These are phyloP conservation scores for Phaffomyces thermotolerans DNA, from an alignment of 805 yeast species.

Conservation along the genomic window DNA sequence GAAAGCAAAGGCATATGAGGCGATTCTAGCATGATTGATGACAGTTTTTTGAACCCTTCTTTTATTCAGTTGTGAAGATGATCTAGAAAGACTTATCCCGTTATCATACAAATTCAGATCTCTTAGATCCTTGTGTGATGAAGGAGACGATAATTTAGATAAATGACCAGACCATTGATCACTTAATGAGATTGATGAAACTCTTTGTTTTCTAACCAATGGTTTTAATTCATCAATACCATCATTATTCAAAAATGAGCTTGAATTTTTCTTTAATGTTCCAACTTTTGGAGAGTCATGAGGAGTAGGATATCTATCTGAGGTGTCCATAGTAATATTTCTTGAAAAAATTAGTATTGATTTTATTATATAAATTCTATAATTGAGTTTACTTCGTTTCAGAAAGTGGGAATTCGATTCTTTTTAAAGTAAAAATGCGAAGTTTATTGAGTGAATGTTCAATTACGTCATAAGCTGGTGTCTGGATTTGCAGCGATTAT, in stretches of 20 bases:
- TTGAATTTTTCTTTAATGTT: conserved; percentile 31
- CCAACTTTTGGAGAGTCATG: conserved; percentile 1
- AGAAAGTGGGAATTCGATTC: not conserved
- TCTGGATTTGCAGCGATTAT: too few relatives aligned
- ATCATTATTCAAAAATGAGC: conserved; percentile 61
- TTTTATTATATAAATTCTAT: too few relatives aligned
- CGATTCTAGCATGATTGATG: conserved; percentile 65
- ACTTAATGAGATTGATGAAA: conserved; percentile 58
- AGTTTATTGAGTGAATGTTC: not conserved
- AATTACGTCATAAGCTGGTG: not conserved
- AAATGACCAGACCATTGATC: conserved; percentile 55
- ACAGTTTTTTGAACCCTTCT: conserved; percentile 31
- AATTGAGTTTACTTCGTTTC: too few relatives aligned
- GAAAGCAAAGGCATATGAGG: conserved; percentile 83
- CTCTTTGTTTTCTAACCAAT: conserved; percentile 51
- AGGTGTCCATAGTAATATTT: not conserved
- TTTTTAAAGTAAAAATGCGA: too few relatives aligned
- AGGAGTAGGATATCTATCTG: not conserved
- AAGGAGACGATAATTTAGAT: conserved; percentile 22
- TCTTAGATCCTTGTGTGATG: conserved; percentile 11
- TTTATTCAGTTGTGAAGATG: not conserved
- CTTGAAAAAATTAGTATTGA: too few relatives aligned
- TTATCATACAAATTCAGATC: too few relatives aligned
- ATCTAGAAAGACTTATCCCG: too few relatives aligned
- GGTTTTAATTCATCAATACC: conserved; percentile 66